Base-by-base conservation (phyloP, 768 basidiomycete species). In the Clitopilus hobsonii region DNA sequence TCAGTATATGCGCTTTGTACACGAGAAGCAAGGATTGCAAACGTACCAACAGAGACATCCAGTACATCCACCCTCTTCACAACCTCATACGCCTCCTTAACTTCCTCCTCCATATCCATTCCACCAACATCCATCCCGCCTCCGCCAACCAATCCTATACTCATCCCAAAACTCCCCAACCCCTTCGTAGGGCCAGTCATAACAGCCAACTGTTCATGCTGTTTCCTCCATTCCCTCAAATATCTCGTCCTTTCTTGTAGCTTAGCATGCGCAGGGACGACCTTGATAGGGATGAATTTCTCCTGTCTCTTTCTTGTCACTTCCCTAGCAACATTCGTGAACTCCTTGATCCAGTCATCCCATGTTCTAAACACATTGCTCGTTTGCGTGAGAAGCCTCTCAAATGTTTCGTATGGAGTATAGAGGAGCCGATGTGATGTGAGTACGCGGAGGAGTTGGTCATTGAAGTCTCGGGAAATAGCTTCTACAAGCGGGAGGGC, bases 51-150 rank as follows among this genome's bases (percentile, higher is more conserved):
- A 36, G 93, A 92, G 5, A 98, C 94, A 68, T 99, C 97, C 53
- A 99, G 74, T 3, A 97, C 93, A 64, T 98, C 94, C 57, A 97
- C 94, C 62, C 92, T 84, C 78, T 97, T 98, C 64, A 99, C 83
- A n/a, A 89, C 86, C 66, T 99, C 96, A 69, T 98, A 99, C 11
- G 93, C 94, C 67, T 93, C 88, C 68, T 91, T 88, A 38, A 98
- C 94, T 69, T 98, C 96, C 63, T 94, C 94, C 66, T 95, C 94
- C 95, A 98, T 97, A 65, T 98, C 94, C 81, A 98, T 88, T 2
- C 92, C 94, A 1, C 89, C 87, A 14, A 90, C 83, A 57, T 92
- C 88, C 63, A 85, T 80, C n/a, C n/a, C n/a, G n/a, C n/a, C n/a
- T n/a, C n/a, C n/a, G n/a, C n/a, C n/a, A n/a, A n/a, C n/a, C n/a